Conservation (phyloP, 768 basidiomycete species). For the Pulveroboletus frians region DNA sequence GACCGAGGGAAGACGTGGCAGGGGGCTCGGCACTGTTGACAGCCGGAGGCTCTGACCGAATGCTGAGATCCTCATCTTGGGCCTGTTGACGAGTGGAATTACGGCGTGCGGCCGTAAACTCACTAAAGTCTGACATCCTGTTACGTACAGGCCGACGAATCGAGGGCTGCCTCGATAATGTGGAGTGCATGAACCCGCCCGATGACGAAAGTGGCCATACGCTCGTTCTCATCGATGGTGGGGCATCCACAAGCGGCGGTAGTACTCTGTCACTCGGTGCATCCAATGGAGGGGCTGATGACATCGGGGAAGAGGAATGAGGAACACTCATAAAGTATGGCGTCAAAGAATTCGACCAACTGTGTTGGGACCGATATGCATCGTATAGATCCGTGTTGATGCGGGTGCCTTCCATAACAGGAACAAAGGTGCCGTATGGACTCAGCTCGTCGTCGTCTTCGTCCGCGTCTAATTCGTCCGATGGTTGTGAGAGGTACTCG, state of each 20-base stretch:
- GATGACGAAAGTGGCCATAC: conserved; percentile 25
- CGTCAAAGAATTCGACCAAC: conserved; percentile 27
- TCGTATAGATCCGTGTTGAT: conserved; percentile 62
- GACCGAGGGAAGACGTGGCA: conserved; percentile 5
- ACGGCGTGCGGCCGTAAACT: conserved; percentile 64
- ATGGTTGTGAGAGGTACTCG: conserved; percentile 49
- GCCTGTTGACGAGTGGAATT: conserved; percentile 37
- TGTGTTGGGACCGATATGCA: conserved; percentile 44
- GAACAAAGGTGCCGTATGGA: conserved; percentile 34
- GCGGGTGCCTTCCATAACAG: conserved; percentile 48
- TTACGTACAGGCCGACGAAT: conserved; percentile 54
- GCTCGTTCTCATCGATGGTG: conserved; percentile 18
- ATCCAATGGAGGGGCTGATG: conserved; percentile 24
- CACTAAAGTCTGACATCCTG: conserved; percentile 63
- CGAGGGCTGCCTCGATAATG: conserved; percentile 52
- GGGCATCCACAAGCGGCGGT: conserved; percentile 27
- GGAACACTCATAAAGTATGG: conserved; percentile 20
- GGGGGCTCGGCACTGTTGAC: background rate
- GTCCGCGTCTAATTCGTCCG: conserved; percentile 54
- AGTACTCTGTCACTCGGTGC: conserved; percentile 21
- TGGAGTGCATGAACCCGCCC: conserved; percentile 22
- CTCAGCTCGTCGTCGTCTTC: conserved; percentile 66
- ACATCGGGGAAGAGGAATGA: conserved; percentile 25
- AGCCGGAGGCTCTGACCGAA: conserved; percentile 8
- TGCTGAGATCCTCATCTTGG: conserved; percentile 24